Conservation (phyloP, 2,329 filamentous ascomycete species). For the Gaeumannomyces sp. region DNA sequence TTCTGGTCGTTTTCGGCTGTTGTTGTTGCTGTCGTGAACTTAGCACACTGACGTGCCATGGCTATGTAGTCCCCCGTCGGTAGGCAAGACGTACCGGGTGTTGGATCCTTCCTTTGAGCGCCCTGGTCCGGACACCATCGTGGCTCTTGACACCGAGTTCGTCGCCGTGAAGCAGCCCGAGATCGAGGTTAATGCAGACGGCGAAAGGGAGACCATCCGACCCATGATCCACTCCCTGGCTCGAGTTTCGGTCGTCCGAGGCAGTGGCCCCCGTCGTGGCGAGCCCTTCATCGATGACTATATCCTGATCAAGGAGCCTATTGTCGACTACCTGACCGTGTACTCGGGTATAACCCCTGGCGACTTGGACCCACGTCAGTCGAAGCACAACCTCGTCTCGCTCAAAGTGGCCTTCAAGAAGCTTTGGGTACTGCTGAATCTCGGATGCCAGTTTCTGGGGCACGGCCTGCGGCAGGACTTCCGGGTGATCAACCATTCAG, state of each 20-base stretch:
- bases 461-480: conserved; percentile 94
- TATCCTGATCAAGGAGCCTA: conserved; percentile 81
- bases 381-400: conserved; percentile 74
- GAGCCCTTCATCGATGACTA: conserved; percentile 96
- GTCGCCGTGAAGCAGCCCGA: conserved; percentile 89
- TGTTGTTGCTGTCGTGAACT: background rate
- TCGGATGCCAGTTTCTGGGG: conserved; percentile 89
- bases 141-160: conserved; percentile 94
- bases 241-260: conserved; percentile 85
- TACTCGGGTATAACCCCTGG: conserved; percentile 86
- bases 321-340: conserved; percentile 91
- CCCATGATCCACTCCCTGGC: conserved; percentile 87
- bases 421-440: conserved; percentile 90
- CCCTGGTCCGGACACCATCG: conserved; percentile 64
- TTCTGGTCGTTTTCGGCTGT: background rate
- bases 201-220: conserved; percentile 83
- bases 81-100: conserved; percentile 52
- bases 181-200: conserved; percentile 93
- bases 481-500: conserved; percentile 95
- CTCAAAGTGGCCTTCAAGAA: conserved; percentile 96
- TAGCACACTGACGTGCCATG: background rate
- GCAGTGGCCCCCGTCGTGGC: conserved; percentile 70
- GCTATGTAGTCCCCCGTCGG: conserved; percentile 32
- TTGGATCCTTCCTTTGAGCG: conserved; percentile 55
- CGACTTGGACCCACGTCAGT: conserved; percentile 74